Evolutionary conservation across 2,329 filamentous ascomycete genomes (phyloP).

Genomic region (Pseudogymnoascus destructans): DNA sequence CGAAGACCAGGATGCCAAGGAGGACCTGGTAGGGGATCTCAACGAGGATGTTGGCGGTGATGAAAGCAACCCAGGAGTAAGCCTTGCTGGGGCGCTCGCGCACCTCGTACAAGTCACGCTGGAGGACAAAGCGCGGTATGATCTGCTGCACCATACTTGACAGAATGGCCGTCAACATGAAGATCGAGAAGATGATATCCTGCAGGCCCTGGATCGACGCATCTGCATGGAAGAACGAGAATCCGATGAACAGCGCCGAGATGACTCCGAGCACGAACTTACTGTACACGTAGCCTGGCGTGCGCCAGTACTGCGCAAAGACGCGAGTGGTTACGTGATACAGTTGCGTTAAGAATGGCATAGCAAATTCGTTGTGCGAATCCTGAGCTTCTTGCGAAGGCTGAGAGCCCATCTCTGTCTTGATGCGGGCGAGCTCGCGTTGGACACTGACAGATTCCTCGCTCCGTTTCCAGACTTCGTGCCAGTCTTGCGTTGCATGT

Average conservation of each 20-base stretch:
- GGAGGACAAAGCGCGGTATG: conserved; percentile 57
- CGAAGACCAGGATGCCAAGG: conserved; percentile 61
- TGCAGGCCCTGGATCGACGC: conserved; percentile 52
- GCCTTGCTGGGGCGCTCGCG: conserved; percentile 26
- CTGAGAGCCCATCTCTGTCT: conserved; percentile 15
- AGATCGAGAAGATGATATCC: conserved; percentile 59
- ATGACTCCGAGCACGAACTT: conserved; percentile 46
- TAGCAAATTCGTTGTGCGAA: conserved; percentile 56
- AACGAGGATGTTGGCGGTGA: conserved; percentile 46
- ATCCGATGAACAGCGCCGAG: conserved; percentile 50
- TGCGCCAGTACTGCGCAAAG: conserved; percentile 70
- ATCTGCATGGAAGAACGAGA: conserved; percentile 50
- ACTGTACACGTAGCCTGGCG: conserved; percentile 60
- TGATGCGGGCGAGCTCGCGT: conserved; percentile 24
- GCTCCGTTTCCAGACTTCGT: conserved; percentile 29
- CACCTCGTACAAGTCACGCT: conserved; percentile 54
- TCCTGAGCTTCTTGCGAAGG: conserved; percentile 40
- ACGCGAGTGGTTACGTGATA: conserved; percentile 51
- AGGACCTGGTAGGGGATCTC: conserved; percentile 77
- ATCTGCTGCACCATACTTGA: conserved; percentile 51
- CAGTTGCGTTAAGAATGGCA: conserved; percentile 56
- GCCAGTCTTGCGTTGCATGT: conserved; percentile 47
- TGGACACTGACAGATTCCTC: conserved; percentile 25
- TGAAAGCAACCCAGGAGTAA: conserved; percentile 27
- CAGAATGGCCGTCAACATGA: conserved; percentile 61